Conservation (phyloP, 1,284 basidiomycete species). For the Tausonia pullulans region DNA sequence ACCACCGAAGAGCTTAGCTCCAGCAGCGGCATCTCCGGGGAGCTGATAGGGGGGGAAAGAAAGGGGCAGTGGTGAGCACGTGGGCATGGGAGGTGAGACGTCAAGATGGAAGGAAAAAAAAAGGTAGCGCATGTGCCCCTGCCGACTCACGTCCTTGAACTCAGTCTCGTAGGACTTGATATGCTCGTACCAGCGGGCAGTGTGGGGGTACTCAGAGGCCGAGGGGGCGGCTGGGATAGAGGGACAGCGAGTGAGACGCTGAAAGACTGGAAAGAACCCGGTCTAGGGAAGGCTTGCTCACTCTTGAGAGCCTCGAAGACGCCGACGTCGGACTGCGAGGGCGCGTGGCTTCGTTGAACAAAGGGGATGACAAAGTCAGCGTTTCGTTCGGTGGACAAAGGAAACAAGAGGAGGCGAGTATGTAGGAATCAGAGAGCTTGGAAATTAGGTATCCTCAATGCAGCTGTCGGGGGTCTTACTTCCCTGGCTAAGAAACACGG, state of each 20-base stretch:
- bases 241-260: neutral
- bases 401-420: constrained; percentile 18
- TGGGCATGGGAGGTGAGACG: too few species aligned
- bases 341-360: constrained; percentile 55
- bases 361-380: constrained; percentile 2
- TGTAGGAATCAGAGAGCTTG: constrained; percentile 66
- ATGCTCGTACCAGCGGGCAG: constrained; percentile 88
- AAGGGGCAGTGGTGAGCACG: neutral
- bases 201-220: constrained; percentile 59
- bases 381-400: neutral
- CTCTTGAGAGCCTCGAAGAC: constrained; percentile 61
- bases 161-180: constrained; percentile 77
- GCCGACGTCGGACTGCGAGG: constrained; percentile 92
- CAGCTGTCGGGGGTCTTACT: constrained; percentile 16
- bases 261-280: neutral
- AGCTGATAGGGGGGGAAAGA: constrained; percentile 33
- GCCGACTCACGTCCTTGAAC: constrained; percentile 41
- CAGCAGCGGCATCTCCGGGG: constrained; percentile 72
- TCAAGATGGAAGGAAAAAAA: neutral
- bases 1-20: constrained; percentile 55
- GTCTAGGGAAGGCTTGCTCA: constrained; percentile 17
- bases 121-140: too few species aligned
- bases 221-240: constrained; percentile 51
- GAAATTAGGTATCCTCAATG: constrained; percentile 34
- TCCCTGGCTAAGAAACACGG: constrained; percentile 16